phyloP scores from a whole-genome alignment of 805 yeast species.

The Scheffersomyces stipitis region DNA sequence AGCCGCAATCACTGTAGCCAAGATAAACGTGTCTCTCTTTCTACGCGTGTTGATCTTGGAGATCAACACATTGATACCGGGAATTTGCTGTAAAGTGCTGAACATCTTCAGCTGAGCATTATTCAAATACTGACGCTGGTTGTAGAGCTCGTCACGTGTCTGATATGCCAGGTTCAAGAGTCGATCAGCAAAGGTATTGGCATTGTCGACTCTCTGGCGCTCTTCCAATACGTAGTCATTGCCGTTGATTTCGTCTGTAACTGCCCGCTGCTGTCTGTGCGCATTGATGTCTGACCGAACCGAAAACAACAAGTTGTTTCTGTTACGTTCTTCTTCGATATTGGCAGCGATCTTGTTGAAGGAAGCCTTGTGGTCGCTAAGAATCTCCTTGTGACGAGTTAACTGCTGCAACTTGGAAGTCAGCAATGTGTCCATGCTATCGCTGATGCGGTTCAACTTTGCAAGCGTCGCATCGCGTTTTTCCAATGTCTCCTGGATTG shows the following conservation, averaged over 20 bases:
- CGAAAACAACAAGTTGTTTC: slow-evolving; percentile 68
- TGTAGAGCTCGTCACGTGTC: slow-evolving; percentile 79
- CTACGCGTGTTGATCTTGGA: slow-evolving; percentile 83
- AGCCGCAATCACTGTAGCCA: slow-evolving; percentile 68
- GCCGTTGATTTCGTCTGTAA: slow-evolving; percentile 35
- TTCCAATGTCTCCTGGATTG: slow-evolving; percentile 25
- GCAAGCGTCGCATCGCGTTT: slow-evolving; percentile 54
- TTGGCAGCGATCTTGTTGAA: slow-evolving; percentile 57
- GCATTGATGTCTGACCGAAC: slow-evolving; percentile 80
- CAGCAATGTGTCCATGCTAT: slow-evolving; percentile 53
- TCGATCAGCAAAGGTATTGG: slow-evolving; percentile 75
- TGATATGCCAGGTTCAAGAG: slow-evolving; percentile 82
- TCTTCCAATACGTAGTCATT: slow-evolving; percentile 81
- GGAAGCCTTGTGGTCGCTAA: slow-evolving; percentile 67
- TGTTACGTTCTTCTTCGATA: slow-evolving; percentile 72
- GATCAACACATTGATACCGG: slow-evolving; percentile 77
- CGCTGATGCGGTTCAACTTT: slow-evolving; percentile 52
- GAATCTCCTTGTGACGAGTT: slow-evolving; percentile 74
- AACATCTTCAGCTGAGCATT: slow-evolving; percentile 65
- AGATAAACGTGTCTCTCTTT: slow-evolving; percentile 81
- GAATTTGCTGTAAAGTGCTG: slow-evolving; percentile 64
- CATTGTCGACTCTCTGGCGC: slow-evolving; percentile 65
- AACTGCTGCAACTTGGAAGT: slow-evolving; percentile 79
- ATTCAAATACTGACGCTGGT: slow-evolving; percentile 66
- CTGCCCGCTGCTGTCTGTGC: slow-evolving; percentile 44